A percentile compares a stretch with the other conserved stretches of the same genome.
These are phyloP conservation scores for Calocybe cyanea DNA, from an alignment of 768 basidiomycete genomes.

Conservation along the genomic window DNA sequence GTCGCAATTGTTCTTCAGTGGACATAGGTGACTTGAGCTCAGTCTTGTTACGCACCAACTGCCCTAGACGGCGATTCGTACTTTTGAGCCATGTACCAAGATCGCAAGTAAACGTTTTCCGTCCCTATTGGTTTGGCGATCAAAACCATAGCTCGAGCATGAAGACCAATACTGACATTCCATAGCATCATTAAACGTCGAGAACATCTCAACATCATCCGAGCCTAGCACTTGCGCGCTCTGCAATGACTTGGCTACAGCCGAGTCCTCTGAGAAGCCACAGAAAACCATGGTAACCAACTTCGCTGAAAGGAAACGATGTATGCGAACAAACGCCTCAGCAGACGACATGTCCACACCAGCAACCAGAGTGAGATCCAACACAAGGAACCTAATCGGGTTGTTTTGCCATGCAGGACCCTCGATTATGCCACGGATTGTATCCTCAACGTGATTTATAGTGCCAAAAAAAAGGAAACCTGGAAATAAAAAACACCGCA, in stretches of 20 bases:
- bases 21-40: neutral
- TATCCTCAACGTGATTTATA: constrained; percentile 84
- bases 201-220: constrained; percentile 76
- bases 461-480: constrained; percentile 94
- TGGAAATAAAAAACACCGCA: constrained; percentile 15
- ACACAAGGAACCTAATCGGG: constrained; percentile 85
- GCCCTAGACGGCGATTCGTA: constrained; percentile 40
- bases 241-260: constrained; percentile 67
- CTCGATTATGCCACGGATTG: constrained; percentile 73
- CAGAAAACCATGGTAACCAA: constrained; percentile 87
- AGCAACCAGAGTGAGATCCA: constrained; percentile 81
- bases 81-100: constrained; percentile 72
- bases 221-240: constrained; percentile 80
- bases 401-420: constrained; percentile 64
- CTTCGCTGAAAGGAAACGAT: constrained; percentile 71
- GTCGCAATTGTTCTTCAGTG: constrained; percentile 7
- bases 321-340: constrained; percentile 91
- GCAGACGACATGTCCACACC: constrained; percentile 95
- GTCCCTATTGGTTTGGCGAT: constrained; percentile 58
- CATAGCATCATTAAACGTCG: constrained; percentile 82
- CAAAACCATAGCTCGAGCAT: neutral
- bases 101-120: constrained; percentile 86
- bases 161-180: constrained; percentile 62
- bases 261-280: constrained; percentile 62
- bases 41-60: constrained; percentile 34